Base-by-base conservation (phyloP, 768 basidiomycete species). In the Coprinopsis cinerea region DNA sequence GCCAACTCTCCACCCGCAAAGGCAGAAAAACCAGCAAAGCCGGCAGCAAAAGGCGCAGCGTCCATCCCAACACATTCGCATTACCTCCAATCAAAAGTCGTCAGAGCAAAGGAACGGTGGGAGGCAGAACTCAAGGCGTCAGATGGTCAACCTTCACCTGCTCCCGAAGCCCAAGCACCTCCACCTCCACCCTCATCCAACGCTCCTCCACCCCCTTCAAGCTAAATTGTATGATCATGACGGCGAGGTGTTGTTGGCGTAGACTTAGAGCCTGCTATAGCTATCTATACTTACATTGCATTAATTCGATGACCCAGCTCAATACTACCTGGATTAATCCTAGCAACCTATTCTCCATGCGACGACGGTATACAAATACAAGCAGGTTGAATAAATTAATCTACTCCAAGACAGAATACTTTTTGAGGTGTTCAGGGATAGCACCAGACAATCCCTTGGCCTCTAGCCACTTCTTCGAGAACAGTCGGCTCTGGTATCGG, bases 51-150 rank as follows among this genome's bases (percentile, higher is more conserved):
- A 30, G 78, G 73, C 62, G 68, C 67, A 20, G 62, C 67, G 3
- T 56, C 67, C 23, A 39, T 46, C 10, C 74, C 74, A 18, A 59
- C 68, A 30, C 75, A 92, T 62, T 93, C 92, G 28, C 90, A 93
- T 67, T 98, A 98, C 67, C 75, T 98, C 11, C 94, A 95, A 64
- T 94, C 92, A 26, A 99, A 99, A 69, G 91, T 99, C n/a, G 81
- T 91, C 39, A 82, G 96, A 35, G 95, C 96, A 17, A 79, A 83
- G 48, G 93, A 97, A 69, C 82, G 96, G 69, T 83, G 98, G 77
- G 88, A 96, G 64, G 94, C 94, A 0, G 95, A 99, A 74, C 51
- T 63, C 23, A 68, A 74, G 48, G 49, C 55, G 36, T 37, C n/a
- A 13, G 25, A 28, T 14, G 22, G 17, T 9, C 65, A 68, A 53